Percentiles rank a stretch among this genome's conserved stretches.
Conservation (phyloP, 2,329 filamentous ascomycete species). For the Cladosporium sp. region DNA sequence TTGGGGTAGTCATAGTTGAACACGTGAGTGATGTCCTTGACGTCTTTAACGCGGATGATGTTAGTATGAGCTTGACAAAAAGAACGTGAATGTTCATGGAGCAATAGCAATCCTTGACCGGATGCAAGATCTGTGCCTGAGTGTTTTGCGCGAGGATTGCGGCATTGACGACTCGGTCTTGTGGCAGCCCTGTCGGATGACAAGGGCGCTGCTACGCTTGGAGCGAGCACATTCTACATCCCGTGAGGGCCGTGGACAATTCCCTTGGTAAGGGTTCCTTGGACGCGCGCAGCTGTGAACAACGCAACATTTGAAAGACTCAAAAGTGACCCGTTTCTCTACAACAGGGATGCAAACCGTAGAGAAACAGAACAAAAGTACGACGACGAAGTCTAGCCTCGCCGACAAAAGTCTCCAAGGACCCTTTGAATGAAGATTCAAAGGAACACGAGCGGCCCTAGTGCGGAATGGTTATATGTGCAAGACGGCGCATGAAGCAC, state of each 20-base stretch:
- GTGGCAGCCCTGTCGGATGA: constrained; percentile 27
- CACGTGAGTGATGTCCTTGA: constrained; percentile 99
- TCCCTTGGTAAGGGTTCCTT: constrained; percentile 65
- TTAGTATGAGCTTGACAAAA: constrained; percentile 34
- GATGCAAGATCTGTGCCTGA: constrained; percentile 43
- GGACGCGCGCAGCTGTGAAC: constrained; percentile 69
- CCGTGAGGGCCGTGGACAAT: constrained; percentile 51
- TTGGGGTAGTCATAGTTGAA: constrained; percentile 99
- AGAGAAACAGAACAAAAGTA: constrained; percentile 65
- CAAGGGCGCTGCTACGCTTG: constrained; percentile 28
- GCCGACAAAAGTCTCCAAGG: constrained; percentile 70
- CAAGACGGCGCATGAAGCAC: constrained; percentile 79
- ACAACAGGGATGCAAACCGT: constrained; percentile 77
- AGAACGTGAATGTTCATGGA: constrained; percentile 45
- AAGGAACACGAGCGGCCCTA: constrained; percentile 80
- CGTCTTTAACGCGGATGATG: constrained; percentile 76
- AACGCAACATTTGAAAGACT: constrained; percentile 59
- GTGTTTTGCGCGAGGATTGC: constrained; percentile 30
- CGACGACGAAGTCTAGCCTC: constrained; percentile 51
- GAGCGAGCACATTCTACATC: constrained; percentile 36
- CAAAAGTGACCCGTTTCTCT: constrained; percentile 69
- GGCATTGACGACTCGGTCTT: constrained; percentile 27
- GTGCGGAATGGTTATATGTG: constrained; percentile 79
- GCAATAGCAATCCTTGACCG: constrained; percentile 56
- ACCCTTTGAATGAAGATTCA: constrained; percentile 72